Evolutionary conservation across 768 basidiomycete genomes (phyloP).

Genomic region (Cystofilobasidium bisporidii): DNA sequence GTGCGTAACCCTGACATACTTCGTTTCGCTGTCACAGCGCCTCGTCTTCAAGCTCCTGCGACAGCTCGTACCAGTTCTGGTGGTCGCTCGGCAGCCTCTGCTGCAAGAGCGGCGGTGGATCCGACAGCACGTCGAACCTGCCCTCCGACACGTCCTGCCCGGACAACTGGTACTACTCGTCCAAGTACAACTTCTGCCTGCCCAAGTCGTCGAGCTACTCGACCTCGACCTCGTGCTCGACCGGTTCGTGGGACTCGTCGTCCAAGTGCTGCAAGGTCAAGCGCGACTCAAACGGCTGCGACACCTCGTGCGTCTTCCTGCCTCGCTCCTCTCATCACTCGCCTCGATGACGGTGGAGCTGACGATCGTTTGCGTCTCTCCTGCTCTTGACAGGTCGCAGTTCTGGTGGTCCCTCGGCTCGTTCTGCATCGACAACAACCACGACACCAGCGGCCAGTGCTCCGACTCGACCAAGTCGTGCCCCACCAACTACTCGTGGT

Average conservation of each 20-base stretch:
- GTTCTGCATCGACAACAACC: background rate
- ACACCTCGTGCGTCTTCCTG: background rate
- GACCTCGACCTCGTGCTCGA: background rate
- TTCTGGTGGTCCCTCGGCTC: background rate
- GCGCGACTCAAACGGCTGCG: background rate
- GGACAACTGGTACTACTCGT: background rate
- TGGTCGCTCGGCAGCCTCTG: slow-evolving; percentile 5
- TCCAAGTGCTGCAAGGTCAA: slow-evolving; percentile 17
- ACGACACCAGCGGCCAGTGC: slow-evolving; percentile 3
- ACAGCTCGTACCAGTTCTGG: slow-evolving; percentile 10
- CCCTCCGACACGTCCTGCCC: slow-evolving; percentile 10
- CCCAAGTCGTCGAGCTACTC: slow-evolving; percentile 10
- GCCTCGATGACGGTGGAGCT: background rate
- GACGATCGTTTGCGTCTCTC: too few species aligned
- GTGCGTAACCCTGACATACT: too few species aligned
- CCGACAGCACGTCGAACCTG: background rate
- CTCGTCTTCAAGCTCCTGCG: background rate
- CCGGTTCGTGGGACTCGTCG: background rate
- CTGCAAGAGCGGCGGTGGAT: background rate
- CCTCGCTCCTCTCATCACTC: background rate
- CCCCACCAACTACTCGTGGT: slow-evolving; percentile 14
- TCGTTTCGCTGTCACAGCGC: background rate
- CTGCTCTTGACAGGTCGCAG: background rate
- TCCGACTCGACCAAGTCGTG: slow-evolving; percentile 7
- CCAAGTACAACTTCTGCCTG: slow-evolving; percentile 10